Evolutionary conservation across 345 rosid genomes (phyloP), one percentile per base, ranked within the genome.

Genomic region (Barbarea vulgaris): DNA sequence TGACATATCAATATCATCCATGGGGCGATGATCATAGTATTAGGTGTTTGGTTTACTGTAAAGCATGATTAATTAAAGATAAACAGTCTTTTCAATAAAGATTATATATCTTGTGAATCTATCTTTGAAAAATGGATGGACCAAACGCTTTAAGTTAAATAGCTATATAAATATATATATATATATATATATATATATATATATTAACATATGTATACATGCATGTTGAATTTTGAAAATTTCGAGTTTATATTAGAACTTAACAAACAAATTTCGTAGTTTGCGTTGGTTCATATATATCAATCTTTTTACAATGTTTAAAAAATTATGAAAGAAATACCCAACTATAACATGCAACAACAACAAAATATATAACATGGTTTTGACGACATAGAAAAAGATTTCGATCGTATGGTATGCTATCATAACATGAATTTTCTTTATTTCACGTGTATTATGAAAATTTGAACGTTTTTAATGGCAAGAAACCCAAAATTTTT

Each of bases 11-110:
- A 24, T 47, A 55, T 74, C 72, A 25, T 25, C 66, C 67, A 66
- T 18, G 37, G 53, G 25, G 34, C 3, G 73, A 75, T 75, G 73
- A 75, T 75, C 62, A 51, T 67, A 60, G 79, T 76, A 68, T 52
- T 67, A 48, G 13, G 55, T 67, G 55, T 75, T 75, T 61, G 55
- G 55, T 75, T 67, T 67, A 59, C 39, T 28, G 36, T 52, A 60
- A 76, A 76, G 63, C 56, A 68, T 36, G 9, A 27, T 37, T 58
- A 48, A 18, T 41, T 60, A 60, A 68, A 68, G 34, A 68, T 37
- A 30, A 67, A 48, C 42, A 27, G 1, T 1, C 28, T 33, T 67
- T 75, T 67, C 1, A 6, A 37, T 50, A 18, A 48, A 57, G 27
- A 6, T 27, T 67, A 47, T 25, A 25, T 25, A 25, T 34, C 25